phyloP scores from a whole-genome alignment of 306 rosid species.

The Cucurbita pepo region DNA sequence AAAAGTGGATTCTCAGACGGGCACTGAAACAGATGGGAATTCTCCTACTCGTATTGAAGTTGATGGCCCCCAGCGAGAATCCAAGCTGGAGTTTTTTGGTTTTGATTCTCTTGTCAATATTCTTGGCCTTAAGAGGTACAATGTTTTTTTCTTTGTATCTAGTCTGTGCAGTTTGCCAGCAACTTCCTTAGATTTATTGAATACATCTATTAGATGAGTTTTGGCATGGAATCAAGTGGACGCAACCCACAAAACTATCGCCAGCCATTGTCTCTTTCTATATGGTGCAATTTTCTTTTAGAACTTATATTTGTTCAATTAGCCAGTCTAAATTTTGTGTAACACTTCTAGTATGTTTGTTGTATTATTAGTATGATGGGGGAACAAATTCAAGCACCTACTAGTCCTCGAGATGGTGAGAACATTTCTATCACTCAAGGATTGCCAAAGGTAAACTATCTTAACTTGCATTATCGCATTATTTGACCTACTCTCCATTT shows the following conservation, averaged over 20 bases:
- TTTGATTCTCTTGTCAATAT: constrained; percentile 98
- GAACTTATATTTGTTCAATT: not conserved
- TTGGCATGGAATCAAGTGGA: not conserved
- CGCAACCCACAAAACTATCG: not conserved
- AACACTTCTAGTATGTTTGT: constrained; percentile 3
- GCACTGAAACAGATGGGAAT: constrained; percentile 25
- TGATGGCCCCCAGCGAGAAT: constrained; percentile 62
- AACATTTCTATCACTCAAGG: constrained; percentile 61
- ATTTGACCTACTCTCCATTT: constrained; percentile 8
- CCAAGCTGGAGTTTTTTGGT: constrained; percentile 85
- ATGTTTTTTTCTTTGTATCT: not conserved
- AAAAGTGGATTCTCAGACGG: constrained; percentile 30
- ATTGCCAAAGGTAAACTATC: constrained; percentile 51
- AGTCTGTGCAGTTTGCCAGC: too few species aligned
- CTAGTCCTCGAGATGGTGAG: constrained; percentile 97
- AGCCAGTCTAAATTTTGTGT: not conserved
- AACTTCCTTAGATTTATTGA: not conserved
- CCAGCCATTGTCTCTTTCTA: not conserved
- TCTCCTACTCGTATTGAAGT: constrained; percentile 26
- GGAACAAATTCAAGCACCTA: constrained; percentile 55
- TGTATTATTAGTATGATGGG: constrained; percentile 71
- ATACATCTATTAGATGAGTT: not conserved
- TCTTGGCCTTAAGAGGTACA: constrained; percentile 93
- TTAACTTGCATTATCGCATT: constrained; percentile 4
- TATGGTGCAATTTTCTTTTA: not conserved